A percentile compares a stretch with the other conserved stretches of the same genome.
Evolutionary conservation across 805 yeast genomes (phyloP).

Genomic region (Suhomyces canberraensis): DNA sequence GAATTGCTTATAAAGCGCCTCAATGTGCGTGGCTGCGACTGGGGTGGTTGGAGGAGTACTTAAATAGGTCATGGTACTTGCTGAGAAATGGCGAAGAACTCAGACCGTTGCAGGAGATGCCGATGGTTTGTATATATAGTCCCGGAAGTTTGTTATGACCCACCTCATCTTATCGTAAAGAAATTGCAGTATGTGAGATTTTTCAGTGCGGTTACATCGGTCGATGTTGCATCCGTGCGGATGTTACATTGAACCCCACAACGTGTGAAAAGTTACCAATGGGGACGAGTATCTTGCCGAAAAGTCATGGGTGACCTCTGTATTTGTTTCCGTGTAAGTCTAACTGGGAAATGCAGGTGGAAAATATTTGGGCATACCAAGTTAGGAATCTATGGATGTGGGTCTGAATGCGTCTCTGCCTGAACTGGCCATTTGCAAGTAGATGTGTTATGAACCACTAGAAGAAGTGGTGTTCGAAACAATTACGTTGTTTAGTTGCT

Average conservation of each 20-base stretch:
- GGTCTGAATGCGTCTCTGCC: no score
- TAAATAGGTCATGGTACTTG: conserved; percentile 10
- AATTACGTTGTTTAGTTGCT: no score
- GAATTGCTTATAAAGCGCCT: conserved; percentile 12
- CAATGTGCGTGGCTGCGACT: conserved; percentile 6
- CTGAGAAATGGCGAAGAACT: neutral
- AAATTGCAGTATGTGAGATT: neutral
- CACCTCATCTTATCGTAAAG: conserved; percentile 1
- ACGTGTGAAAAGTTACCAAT: no score
- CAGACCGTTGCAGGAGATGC: neutral
- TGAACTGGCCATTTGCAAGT: no score
- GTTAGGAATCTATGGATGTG: no score
- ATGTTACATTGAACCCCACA: neutral
- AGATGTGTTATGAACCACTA: no score
- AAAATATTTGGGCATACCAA: no score
- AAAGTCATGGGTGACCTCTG: no score
- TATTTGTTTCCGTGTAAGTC: no score
- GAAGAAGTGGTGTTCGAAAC: no score
- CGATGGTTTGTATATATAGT: neutral
- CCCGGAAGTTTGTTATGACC: neutral
- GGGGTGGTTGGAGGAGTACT: conserved; percentile 14
- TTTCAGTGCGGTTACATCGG: conserved; percentile 7
- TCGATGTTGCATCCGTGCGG: conserved; percentile 5
- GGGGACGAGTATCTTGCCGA: no score
- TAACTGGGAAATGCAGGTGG: no score